Percentiles rank a stretch among this genome's conserved stretches.
These are phyloP conservation scores for Tolypocladium capitatum DNA, from an alignment of 2,329 filamentous ascomycete genomes.

Conservation along the genomic window DNA sequence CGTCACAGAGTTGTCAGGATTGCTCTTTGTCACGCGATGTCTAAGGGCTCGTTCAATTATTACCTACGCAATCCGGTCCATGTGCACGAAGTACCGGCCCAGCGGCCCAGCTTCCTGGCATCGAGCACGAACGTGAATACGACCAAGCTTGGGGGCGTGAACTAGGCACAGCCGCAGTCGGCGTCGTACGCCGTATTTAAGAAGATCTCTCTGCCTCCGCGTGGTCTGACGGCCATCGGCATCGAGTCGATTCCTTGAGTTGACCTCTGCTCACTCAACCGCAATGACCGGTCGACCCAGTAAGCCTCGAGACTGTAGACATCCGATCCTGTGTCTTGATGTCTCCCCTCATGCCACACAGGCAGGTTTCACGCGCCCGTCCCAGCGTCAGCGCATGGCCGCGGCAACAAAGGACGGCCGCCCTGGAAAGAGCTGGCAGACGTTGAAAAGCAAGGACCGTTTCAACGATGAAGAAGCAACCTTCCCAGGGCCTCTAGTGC, in stretches of 20 bases:
- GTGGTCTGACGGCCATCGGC: no score
- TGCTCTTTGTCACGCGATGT: neutral
- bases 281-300: neutral
- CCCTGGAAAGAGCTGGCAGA: neutral
- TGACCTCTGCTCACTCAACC: neutral
- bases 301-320: neutral
- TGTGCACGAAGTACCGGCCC: neutral
- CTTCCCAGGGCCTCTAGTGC: neutral
- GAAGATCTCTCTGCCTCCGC: neutral
- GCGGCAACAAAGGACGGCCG: neutral
- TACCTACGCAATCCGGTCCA: neutral
- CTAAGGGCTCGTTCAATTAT: neutral
- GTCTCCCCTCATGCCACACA: neutral
- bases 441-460: neutral
- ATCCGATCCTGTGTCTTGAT: neutral
- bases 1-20: no score
- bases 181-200: neutral
- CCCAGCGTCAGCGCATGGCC: neutral
- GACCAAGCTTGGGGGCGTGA: no score
- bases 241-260: neutral
- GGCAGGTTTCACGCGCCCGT: neutral
- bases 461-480: neutral
- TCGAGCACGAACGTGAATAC: neutral
- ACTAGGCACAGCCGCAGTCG: neutral
- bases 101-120: neutral